Base-by-base conservation (phyloP, 768 basidiomycete species). In the Phaeotremella skinneri region DNA sequence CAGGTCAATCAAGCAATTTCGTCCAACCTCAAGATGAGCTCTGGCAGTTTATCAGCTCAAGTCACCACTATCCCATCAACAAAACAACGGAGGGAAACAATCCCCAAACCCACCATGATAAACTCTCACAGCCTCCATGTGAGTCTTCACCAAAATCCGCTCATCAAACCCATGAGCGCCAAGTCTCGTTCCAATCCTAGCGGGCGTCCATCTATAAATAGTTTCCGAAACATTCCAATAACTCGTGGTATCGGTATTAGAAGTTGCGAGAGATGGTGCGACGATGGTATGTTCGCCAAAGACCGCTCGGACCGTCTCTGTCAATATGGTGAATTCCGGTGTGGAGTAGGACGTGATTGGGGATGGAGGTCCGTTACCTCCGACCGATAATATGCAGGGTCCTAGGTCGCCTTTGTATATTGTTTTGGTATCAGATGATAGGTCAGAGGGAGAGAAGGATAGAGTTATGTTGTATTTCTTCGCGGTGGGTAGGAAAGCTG, bases 151-250 rank as follows among this genome's bases (percentile, higher is more conserved):
- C 53, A 21, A 56, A 25, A 64, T 45, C 52, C 56, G 55, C 52
- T 64, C 63, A 41, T 64, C 51, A 20, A 64, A 55, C 14, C 59
- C 60, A 42, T 64, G 63, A 3, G 55, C 55, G 25, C 56, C 52
- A 4, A 61, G 25, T 25, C 63, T 23, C 17, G 53, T 60, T 17
- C 63, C 63, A 20, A 56, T 45, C 30, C 59, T 42, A 7, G 53
- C 58, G 14, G 63, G 63, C 9, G 49, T 47, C 59, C 59, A 64
- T 1, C 63, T 32, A 43, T 20, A 55, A 25, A 55, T 55, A 9
- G n/a, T 17, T 14, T 55, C 20, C 14, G 39, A 21, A 4, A 55
- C 17, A 23, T 45, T 31, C 53, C 53, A 55, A 26, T 55, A 55
- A 26, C 41, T 32, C 17, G 25, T 20, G 4, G 53, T 55, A 29